Percentiles rank a stretch among this genome's conserved stretches.
These are phyloP conservation scores for Triticum turgidum DNA, from an alignment of 176 grass and related monocot species.

Conservation along the genomic window DNA sequence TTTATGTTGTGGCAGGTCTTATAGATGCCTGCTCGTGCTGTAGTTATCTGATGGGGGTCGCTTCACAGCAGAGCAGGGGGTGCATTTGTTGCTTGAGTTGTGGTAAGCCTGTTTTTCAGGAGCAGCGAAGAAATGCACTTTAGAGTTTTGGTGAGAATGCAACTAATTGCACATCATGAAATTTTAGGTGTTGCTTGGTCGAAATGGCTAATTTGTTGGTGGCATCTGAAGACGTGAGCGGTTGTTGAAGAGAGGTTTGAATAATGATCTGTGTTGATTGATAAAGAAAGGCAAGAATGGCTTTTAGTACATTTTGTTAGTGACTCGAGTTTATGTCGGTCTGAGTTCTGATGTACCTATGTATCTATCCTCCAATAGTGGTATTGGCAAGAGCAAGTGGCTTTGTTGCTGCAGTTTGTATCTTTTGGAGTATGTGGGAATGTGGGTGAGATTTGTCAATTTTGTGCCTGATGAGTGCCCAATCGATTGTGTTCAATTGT, in stretches of 20 bases:
- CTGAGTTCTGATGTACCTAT: conserved; percentile 29
- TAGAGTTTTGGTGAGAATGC: conserved; percentile 13
- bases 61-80: conserved; percentile 44
- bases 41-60: conserved; percentile 18
- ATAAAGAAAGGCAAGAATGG: conserved; percentile 2
- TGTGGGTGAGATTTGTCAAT: conserved; percentile 24
- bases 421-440: conserved; percentile 24
- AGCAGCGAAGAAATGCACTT: neutral
- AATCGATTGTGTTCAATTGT: neutral
- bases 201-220: conserved; percentile 42
- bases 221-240: conserved; percentile 27
- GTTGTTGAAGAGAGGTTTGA: conserved; percentile 43
- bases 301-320: conserved; percentile 38
- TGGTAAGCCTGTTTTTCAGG: conserved; percentile 34
- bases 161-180: neutral
- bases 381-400: conserved; percentile 27
- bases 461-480: conserved; percentile 8
- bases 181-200: conserved; percentile 41
- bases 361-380: conserved; percentile 32
- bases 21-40: conserved; percentile 47
- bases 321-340: conserved; percentile 28
- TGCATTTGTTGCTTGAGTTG: conserved; percentile 50
- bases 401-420: conserved; percentile 36
- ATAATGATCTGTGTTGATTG: conserved; percentile 39
- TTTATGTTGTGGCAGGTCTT: conserved; percentile 36